phyloP scores from a whole-genome alignment of 768 basidiomycete genomes.

The Termitomyces sp. region DNA sequence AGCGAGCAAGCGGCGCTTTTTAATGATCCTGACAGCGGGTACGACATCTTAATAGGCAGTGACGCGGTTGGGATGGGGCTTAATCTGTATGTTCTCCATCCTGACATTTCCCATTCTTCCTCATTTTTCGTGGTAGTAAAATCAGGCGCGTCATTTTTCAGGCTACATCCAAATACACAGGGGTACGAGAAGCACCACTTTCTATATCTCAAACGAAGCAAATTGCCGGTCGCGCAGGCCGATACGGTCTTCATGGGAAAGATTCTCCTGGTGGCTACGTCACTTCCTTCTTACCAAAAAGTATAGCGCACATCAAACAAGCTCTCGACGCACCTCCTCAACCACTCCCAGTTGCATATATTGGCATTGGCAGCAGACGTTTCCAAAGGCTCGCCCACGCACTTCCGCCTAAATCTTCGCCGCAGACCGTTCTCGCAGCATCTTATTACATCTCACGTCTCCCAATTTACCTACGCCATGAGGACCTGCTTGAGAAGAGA shows the following conservation, averaged over 20 bases:
- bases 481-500: neutral
- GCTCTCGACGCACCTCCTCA: slow-evolving; percentile 49
- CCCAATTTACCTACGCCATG: slow-evolving; percentile 37
- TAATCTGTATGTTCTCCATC: slow-evolving; percentile 67
- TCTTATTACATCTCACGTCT: slow-evolving; percentile 41
- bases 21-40: slow-evolving; percentile 78
- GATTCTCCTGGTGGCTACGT: slow-evolving; percentile 54
- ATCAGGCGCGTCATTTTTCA: slow-evolving; percentile 50
- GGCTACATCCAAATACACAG: slow-evolving; percentile 61
- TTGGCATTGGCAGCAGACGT: slow-evolving; percentile 22
- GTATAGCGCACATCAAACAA: slow-evolving; percentile 53
- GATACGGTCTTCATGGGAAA: slow-evolving; percentile 62
- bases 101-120: neutral
- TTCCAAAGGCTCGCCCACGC: slow-evolving; percentile 21
- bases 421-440: slow-evolving; percentile 41
- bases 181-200: slow-evolving; percentile 36
- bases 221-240: slow-evolving; percentile 91
- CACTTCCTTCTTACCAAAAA: slow-evolving; percentile 61
- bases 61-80: slow-evolving; percentile 98
- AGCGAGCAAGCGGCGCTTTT: slow-evolving; percentile 91
- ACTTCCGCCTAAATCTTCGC: slow-evolving; percentile 37
- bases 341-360: slow-evolving; percentile 45
- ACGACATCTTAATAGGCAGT: slow-evolving; percentile 87
- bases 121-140: slow-evolving; percentile 48
- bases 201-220: slow-evolving; percentile 83